phyloP scores from a whole-genome alignment of 2,329 filamentous ascomycete species.

The Fusarium udum region DNA sequence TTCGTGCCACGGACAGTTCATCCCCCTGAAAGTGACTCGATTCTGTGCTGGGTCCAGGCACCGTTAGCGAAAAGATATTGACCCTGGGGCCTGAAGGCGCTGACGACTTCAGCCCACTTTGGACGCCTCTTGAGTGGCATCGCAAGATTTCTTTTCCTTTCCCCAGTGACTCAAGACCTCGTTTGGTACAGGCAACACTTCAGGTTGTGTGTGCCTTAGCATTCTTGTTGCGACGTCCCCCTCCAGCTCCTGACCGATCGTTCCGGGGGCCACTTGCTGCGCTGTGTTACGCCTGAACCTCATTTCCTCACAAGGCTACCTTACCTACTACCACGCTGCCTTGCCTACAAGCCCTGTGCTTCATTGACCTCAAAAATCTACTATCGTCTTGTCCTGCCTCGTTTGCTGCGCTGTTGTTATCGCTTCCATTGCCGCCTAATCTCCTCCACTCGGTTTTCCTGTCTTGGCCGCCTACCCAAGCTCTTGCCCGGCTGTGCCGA shows the following conservation, averaged over 20 bases:
- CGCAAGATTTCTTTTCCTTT: slow-evolving; percentile 26
- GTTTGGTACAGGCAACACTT: background rate
- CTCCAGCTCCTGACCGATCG: slow-evolving; percentile 39
- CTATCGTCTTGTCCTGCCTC: background rate
- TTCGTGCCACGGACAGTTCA: slow-evolving; percentile 15
- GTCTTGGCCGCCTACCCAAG: slow-evolving; percentile 20
- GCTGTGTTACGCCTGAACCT: slow-evolving; percentile 7
- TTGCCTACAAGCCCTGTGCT: slow-evolving; percentile 9
- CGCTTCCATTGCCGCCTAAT: slow-evolving; percentile 23
- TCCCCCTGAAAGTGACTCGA: slow-evolving; percentile 39
- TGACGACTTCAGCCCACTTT: slow-evolving; percentile 38
- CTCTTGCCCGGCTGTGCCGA: slow-evolving; percentile 42
- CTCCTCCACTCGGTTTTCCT: slow-evolving; percentile 19
- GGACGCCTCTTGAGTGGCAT: slow-evolving; percentile 30
- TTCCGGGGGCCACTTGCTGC: slow-evolving; percentile 36
- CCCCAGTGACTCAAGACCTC: slow-evolving; percentile 9
- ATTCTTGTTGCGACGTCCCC: background rate
- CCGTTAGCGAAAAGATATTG: slow-evolving; percentile 27
- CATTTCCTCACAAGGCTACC: slow-evolving; percentile 18
- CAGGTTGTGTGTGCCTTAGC: background rate
- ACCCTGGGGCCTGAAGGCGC: slow-evolving; percentile 10
- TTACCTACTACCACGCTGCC: background rate
- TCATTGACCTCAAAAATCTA: slow-evolving; percentile 14
- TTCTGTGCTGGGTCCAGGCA: slow-evolving; percentile 15
- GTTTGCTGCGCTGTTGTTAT: slow-evolving; percentile 21